Conservation (phyloP, 2,329 filamentous ascomycete genomes). For the Pestalotiopsis sp. region DNA sequence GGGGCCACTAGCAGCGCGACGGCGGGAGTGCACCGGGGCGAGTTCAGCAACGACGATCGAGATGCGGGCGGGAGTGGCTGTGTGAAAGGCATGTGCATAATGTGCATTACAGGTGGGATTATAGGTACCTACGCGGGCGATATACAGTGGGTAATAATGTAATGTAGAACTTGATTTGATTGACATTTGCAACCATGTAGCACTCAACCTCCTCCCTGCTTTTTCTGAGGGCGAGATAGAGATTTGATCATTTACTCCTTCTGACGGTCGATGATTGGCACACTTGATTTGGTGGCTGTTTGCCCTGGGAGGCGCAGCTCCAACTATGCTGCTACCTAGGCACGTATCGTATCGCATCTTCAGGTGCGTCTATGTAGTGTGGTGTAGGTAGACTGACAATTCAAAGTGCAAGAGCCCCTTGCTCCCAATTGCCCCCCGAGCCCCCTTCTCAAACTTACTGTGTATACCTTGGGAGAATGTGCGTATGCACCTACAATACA, state of each 20-base stretch:
- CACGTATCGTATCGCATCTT: no score
- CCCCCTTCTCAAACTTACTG: not conserved
- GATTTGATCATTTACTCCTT: not conserved
- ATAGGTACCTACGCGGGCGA: not conserved
- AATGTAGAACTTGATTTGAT: no score
- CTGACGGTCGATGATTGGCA: not conserved
- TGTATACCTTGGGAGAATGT: no score
- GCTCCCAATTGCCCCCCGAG: not conserved
- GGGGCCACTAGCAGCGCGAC: not conserved
- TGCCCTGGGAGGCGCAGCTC: not conserved
- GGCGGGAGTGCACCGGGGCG: not conserved
- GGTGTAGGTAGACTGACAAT: not conserved
- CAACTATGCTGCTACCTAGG: not conserved
- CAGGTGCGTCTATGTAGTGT: no score
- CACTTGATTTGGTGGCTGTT: not conserved
- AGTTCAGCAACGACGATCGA: slow-evolving; percentile 6
- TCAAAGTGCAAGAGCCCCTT: not conserved
- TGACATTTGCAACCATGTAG: no score
- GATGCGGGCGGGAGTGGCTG: slow-evolving; percentile 11
- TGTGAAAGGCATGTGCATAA: not conserved
- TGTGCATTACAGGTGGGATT: not conserved
- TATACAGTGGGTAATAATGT: not conserved
- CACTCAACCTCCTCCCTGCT: not conserved
- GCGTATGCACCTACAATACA: no score
- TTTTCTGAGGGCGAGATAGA: not conserved